phyloP scores from a whole-genome alignment of 1,139 yeast genomes.

The Kluyveromyces sp. region DNA sequence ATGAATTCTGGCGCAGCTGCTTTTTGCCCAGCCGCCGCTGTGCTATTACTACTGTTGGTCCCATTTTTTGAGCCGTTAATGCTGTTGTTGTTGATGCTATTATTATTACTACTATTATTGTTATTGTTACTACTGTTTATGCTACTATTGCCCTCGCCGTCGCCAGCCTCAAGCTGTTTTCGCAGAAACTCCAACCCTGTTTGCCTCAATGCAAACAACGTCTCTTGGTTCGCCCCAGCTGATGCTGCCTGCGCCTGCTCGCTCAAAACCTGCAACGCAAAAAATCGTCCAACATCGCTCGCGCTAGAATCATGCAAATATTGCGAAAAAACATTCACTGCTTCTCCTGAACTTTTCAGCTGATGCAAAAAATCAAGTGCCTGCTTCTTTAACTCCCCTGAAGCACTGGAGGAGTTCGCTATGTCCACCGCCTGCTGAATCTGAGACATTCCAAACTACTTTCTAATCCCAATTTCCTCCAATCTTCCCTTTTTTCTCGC shows the following conservation, averaged over 20 bases:
- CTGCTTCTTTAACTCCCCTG: constrained; percentile 62
- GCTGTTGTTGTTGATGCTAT: too few relatives aligned
- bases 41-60: not conserved
- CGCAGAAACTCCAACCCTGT: constrained; percentile 36
- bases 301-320: constrained; percentile 41
- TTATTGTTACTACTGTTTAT: too few relatives aligned
- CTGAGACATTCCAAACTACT: constrained; percentile 47
- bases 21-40: not conserved
- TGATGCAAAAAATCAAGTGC: constrained; percentile 76
- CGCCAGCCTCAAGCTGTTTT: constrained; percentile 26
- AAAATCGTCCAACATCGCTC: constrained; percentile 59
- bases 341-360: constrained; percentile 66
- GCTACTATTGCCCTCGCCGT: not conserved
- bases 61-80: too few relatives aligned
- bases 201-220: constrained; percentile 33
- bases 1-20: constrained; percentile 51
- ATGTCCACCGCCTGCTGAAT: constrained; percentile 90
- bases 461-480: too few relatives aligned
- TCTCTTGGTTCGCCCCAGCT: constrained; percentile 6
- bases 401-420: constrained; percentile 76
- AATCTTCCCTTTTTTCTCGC: too few relatives aligned
- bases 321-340: constrained; percentile 70
- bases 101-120: too few relatives aligned
- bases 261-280: constrained; percentile 73
- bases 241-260: constrained; percentile 38